phyloP scores from a whole-genome alignment of 148 eudicot species.

The Rhododendron ferrugineum region DNA sequence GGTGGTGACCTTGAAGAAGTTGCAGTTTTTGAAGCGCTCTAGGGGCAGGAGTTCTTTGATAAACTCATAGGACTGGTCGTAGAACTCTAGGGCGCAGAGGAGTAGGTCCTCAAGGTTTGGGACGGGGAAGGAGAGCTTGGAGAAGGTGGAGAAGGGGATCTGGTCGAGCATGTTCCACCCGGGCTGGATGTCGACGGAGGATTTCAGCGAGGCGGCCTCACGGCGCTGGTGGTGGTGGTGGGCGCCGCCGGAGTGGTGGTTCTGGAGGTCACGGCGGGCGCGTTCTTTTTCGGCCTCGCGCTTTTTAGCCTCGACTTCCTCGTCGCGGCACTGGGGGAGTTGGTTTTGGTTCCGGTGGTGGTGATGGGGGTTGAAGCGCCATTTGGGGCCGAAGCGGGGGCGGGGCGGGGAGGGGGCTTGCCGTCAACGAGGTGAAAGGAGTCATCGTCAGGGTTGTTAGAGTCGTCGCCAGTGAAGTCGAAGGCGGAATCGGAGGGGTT shows the following conservation, averaged over 20 bases:
- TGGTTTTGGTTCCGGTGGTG: conserved; percentile 42
- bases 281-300: conserved; percentile 85
- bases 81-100: conserved; percentile 52
- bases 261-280: conserved; percentile 58
- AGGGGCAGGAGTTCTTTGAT: conserved; percentile 62
- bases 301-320: conserved; percentile 74
- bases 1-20: conserved; percentile 83
- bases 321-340: conserved; percentile 64
- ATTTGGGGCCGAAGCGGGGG: conserved; percentile 64
- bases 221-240: conserved; percentile 30
- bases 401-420: conserved; percentile 64
- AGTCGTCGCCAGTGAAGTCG: conserved; percentile 84
- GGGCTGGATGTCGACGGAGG: conserved; percentile 87
- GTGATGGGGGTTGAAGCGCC: conserved; percentile 58
- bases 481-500: conserved; percentile 56
- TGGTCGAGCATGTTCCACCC: conserved; percentile 98
- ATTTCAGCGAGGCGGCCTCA: conserved; percentile 69
- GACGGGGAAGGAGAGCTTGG: conserved; percentile 60
- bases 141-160: conserved; percentile 80
- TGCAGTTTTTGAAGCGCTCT: conserved; percentile 75
- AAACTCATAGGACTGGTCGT: conserved; percentile 60
- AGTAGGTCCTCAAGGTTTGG: conserved; percentile 74
- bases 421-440: conserved; percentile 83
- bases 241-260: conserved; percentile 40
- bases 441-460: conserved; percentile 48